Evolutionary conservation across 2,329 filamentous ascomycete genomes (phyloP).

Genomic region (Cryphonectria carpinicola): DNA sequence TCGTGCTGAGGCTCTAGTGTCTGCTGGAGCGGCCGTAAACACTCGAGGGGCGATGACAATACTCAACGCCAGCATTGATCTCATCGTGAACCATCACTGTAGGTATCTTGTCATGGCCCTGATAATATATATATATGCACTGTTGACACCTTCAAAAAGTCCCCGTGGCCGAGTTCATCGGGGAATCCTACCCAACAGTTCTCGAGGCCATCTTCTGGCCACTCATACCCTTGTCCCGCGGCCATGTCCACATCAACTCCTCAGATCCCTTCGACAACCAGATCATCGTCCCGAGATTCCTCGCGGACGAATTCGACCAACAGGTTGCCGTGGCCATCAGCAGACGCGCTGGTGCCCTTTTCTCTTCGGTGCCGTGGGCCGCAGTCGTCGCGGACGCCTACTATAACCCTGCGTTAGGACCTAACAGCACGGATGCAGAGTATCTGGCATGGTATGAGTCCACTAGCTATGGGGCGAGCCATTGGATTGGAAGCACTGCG

Average conservation of each 20-base stretch:
- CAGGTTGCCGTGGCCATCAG: conserved; percentile 30
- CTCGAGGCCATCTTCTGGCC: conserved; percentile 33
- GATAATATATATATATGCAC: too few relatives aligned
- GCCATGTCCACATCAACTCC: conserved; percentile 33
- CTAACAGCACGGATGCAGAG: conserved; percentile 31
- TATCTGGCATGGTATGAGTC: conserved; percentile 31
- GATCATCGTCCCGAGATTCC: conserved; percentile 31
- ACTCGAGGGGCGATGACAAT: conserved; percentile 30
- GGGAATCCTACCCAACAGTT: conserved; percentile 22
- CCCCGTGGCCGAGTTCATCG: conserved; percentile 31
- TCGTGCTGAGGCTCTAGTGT: conserved; percentile 31
- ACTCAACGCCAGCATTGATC: conserved; percentile 32
- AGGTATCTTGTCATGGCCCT: not conserved
- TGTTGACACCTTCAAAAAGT: conserved; percentile 24
- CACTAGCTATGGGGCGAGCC: conserved; percentile 28
- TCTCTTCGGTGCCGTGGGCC: conserved; percentile 29
- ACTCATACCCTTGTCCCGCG: conserved; percentile 33
- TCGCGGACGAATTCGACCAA: conserved; percentile 32
- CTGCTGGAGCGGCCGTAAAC: conserved; percentile 31
- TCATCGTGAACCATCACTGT: conserved; percentile 29
- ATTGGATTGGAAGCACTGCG: conserved; percentile 30
- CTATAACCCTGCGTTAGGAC: conserved; percentile 30
- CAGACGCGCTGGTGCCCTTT: conserved; percentile 27
- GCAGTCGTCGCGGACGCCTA: conserved; percentile 31
- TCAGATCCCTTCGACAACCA: conserved; percentile 30